Conservation (phyloP, 1,284 basidiomycete genomes). For the Marasmius fiardii region DNA sequence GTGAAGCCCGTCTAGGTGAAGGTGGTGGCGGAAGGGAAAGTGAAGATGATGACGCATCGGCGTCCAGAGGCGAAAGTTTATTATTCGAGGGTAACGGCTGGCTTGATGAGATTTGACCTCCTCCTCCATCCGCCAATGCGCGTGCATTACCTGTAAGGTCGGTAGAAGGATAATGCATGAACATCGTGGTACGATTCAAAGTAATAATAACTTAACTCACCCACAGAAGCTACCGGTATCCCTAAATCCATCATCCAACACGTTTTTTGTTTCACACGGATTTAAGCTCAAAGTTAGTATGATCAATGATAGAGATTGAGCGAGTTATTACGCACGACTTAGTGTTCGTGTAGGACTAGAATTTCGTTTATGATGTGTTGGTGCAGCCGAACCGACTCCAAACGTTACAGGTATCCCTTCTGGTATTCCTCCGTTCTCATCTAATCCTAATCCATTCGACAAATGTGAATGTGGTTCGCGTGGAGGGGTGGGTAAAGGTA, state of each 20-base stretch:
- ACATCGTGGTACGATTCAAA: neutral
- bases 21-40: slow-evolving; percentile 22
- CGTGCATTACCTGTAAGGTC: slow-evolving; percentile 67
- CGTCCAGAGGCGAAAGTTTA: slow-evolving; percentile 26
- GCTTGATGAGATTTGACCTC: slow-evolving; percentile 40
- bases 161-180: slow-evolving; percentile 14
- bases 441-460: slow-evolving; percentile 20
- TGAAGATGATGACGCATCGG: slow-evolving; percentile 23
- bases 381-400: slow-evolving; percentile 32
- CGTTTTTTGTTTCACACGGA: neutral
- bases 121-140: slow-evolving; percentile 60
- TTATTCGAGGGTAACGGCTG: slow-evolving; percentile 21
- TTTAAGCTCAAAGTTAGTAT: slow-evolving; percentile 17
- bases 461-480: slow-evolving; percentile 33
- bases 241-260: slow-evolving; percentile 38
- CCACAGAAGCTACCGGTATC: slow-evolving; percentile 78
- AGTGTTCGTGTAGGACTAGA: slow-evolving; percentile 73
- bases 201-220: slow-evolving; percentile 36
- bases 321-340: slow-evolving; percentile 58
- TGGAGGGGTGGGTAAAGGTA: slow-evolving; percentile 54
- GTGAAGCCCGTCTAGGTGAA: slow-evolving; percentile 44
- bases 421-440: slow-evolving; percentile 49
- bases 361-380: slow-evolving; percentile 45
- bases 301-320: slow-evolving; percentile 8
- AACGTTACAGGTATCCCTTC: slow-evolving; percentile 71